Conservation (phyloP, 768 basidiomycete genomes). For the Pleurotus pulmonarius region DNA sequence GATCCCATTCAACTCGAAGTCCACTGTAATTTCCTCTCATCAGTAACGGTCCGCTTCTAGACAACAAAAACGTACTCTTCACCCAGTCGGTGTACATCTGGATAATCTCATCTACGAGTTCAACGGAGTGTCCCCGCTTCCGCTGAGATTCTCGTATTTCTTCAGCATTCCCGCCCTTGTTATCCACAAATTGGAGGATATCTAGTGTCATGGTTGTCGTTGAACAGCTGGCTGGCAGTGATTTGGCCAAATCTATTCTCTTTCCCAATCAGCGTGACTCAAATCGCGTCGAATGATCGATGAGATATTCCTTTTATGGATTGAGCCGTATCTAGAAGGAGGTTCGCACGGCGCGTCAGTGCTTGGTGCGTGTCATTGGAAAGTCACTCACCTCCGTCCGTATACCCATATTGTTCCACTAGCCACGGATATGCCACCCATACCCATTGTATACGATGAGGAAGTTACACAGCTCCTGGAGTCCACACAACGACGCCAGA, state of each 20-base stretch:
- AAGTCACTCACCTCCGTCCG: no score
- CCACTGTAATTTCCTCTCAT: slow-evolving; percentile 50
- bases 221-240: no score
- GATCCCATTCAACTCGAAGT: slow-evolving; percentile 76
- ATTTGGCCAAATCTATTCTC: no score
- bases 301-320: no score
- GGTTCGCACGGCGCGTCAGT: no score
- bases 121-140: slow-evolving; percentile 85
- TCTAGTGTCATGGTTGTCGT: slow-evolving; percentile 70
- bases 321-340: no score
- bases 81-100: slow-evolving; percentile 93
- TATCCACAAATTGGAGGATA: slow-evolving; percentile 74
- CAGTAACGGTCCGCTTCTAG: background rate
- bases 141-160: slow-evolving; percentile 89
- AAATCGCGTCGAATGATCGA: no score
- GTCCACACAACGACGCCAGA: slow-evolving; percentile 49
- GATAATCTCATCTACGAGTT: slow-evolving; percentile 92
- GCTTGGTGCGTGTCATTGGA: no score
- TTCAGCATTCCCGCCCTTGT: slow-evolving; percentile 89
- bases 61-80: slow-evolving; percentile 61
- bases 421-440: slow-evolving; percentile 50
- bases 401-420: no score
- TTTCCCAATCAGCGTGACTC: no score
- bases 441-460: slow-evolving; percentile 50
- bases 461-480: slow-evolving; percentile 49